Conservation (phyloP, 2,329 filamentous ascomycete species). For the Epichloe aotearoae region DNA sequence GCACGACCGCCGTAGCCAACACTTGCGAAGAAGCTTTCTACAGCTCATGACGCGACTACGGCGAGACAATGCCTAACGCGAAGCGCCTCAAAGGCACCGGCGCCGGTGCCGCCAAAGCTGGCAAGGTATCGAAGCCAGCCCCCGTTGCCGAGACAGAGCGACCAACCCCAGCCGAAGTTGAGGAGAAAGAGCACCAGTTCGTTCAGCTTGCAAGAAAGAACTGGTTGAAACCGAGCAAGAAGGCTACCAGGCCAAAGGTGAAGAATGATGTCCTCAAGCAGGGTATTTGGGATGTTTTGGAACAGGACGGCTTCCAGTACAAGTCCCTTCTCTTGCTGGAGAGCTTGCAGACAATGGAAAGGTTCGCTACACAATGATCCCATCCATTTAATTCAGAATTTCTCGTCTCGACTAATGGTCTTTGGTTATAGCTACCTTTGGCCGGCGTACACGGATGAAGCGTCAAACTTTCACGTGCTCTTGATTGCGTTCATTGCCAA, state of each 20-base stretch:
- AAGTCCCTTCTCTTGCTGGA: conserved; percentile 73
- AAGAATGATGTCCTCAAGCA: conserved; percentile 77
- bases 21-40: not conserved
- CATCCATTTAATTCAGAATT: not conserved
- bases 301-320: conserved; percentile 65
- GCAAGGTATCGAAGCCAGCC: conserved; percentile 22
- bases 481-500: conserved; percentile 77
- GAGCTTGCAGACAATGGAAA: conserved; percentile 80
- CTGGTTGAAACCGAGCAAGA: conserved; percentile 61
- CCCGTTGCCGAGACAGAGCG: conserved; percentile 25
- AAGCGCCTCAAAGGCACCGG: conserved; percentile 45
- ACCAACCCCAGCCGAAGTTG: conserved; percentile 50
- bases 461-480: conserved; percentile 84
- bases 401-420: not conserved
- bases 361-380: conserved; percentile 27
- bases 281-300: conserved; percentile 78
- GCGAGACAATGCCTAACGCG: conserved; percentile 38
- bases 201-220: conserved; percentile 68
- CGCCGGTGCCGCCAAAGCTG: conserved; percentile 22
- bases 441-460: conserved; percentile 80
- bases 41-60: conserved; percentile 2
- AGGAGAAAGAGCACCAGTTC: conserved; percentile 59
- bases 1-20: not conserved
- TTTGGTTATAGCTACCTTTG: conserved; percentile 61
- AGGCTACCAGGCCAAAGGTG: conserved; percentile 53